Evolutionary conservation across 768 basidiomycete genomes (phyloP).

Genomic region (Aureoboletus auriporus): DNA sequence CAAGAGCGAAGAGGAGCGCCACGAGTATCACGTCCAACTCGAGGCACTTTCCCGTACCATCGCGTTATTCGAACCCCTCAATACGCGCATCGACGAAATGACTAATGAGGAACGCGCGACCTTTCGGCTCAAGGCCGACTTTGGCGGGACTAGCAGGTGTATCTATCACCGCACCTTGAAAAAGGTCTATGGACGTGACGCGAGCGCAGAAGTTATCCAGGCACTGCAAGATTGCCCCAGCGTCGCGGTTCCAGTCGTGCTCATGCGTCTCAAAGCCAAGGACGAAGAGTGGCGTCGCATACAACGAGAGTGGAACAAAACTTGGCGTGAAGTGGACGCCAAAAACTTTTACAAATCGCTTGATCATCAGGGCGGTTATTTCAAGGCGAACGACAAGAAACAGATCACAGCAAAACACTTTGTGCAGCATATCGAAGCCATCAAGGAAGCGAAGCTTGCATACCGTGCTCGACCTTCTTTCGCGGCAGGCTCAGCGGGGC

Average conservation of each 20-base stretch:
- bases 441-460: conserved; percentile 44
- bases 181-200: conserved; percentile 87
- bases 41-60: conserved; percentile 90
- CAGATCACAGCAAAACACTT: conserved; percentile 81
- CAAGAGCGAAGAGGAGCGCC: conserved; percentile 96
- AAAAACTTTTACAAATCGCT: conserved; percentile 98
- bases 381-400: conserved; percentile 97
- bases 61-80: conserved; percentile 84
- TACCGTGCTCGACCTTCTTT: conserved; percentile 34
- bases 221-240: conserved; percentile 90
- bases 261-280: conserved; percentile 84
- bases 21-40: conserved; percentile 95
- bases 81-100: conserved; percentile 84
- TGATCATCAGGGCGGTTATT: conserved; percentile 92
- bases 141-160: conserved; percentile 83
- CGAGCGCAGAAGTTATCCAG: conserved; percentile 69
- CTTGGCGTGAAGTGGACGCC: conserved; percentile 94
- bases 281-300: conserved; percentile 97
- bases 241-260: conserved; percentile 88
- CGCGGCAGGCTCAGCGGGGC: conserved; percentile 45
- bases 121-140: conserved; percentile 80
- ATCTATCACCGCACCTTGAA: conserved; percentile 92
- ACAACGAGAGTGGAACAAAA: conserved; percentile 92
- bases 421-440: conserved; percentile 70
- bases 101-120: conserved; percentile 74